phyloP scores from a whole-genome alignment of 495 filamentous ascomycete species.

The Penicillium egyptiacum region DNA sequence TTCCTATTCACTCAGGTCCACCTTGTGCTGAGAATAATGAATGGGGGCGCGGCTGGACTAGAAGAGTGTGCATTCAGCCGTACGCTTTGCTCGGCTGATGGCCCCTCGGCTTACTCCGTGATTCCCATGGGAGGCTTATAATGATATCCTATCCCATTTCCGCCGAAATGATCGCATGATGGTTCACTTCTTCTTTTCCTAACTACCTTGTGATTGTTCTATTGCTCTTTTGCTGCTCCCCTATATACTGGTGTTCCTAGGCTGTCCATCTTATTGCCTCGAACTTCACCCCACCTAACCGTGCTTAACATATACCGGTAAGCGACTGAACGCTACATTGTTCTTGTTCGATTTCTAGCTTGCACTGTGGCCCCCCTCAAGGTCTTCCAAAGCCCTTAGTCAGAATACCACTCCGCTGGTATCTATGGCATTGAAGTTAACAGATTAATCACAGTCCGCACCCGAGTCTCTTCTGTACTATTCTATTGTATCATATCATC shows the following conservation, averaged over 20 bases:
- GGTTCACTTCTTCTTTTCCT: conserved; percentile 5
- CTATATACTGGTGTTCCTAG: not conserved
- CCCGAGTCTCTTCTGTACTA: not conserved
- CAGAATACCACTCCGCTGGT: not conserved
- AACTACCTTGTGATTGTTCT: not conserved
- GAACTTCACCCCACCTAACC: not conserved
- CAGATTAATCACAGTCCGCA: not conserved
- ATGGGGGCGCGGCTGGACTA: conserved; percentile 13
- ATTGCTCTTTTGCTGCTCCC: not conserved
- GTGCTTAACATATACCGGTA: conserved; percentile 1
- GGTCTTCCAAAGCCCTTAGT: not conserved
- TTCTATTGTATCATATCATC: conserved; percentile 8
- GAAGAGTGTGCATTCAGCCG: conserved; percentile 17
- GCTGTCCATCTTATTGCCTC: not conserved
- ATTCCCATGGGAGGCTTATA: conserved; percentile 14
- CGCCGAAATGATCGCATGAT: conserved; percentile 18
- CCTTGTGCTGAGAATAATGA: conserved; percentile 9
- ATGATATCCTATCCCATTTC: conserved; percentile 16
- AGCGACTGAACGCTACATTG: not conserved
- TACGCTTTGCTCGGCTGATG: conserved; percentile 14
- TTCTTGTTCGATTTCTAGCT: not conserved
- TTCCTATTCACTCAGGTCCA: conserved; percentile 14
- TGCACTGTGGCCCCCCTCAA: not conserved
- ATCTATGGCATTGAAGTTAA: not conserved
- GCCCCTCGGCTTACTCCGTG: conserved; percentile 13